Base-by-base conservation (phyloP, 2,329 filamentous ascomycete genomes). In the Escovopsis weberi region DNA sequence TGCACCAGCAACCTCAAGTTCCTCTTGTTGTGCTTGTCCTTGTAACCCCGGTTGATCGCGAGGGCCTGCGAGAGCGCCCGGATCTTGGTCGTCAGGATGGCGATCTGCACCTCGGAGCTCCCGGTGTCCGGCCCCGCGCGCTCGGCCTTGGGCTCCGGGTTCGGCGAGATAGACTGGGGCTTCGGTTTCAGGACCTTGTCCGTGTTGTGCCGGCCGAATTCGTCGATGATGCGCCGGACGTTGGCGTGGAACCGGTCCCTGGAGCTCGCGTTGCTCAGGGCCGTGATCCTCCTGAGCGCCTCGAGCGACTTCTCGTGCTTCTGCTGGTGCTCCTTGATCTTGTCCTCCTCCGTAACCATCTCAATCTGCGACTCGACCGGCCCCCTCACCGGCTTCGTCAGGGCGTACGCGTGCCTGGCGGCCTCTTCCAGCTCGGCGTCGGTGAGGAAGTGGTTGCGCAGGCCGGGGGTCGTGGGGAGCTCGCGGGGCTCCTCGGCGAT, bases 31-130 rank as follows among this genome's bases (percentile, higher is more conserved):
- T 86, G 76, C 69, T 93, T 94, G 59, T 98, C 91, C 59, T 82
- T 86, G 60, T 82, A 76, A 5, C 82, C 85, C 51, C 69, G 64
- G 46, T 78, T 74, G 36, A 67, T 70, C 55, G 82, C 72, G 41
- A 94, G 63, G 50, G 81, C 79, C 51, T 82, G 72, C 12, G 83
- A 80, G 40, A 98, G 61, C 23, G 82, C 79, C 48, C 85, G 73
- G 58, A 98, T 98, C 72, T 95, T 96, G 44, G 86, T 76, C 3
- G 91, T 98, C 59, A 98, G 63, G 53, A 98, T 93, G 38, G 87
- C 88, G 51, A 93, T 86, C 68, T 98, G 91, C n/a, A 98, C 93
- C 65, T 98, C 91, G 6, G 85, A 85, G 53, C 85, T 94, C 33
- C 91, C 91, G 1, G 89, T 98, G 59, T 98, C 91, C 5, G 82